These are phyloP conservation scores for Physcomitrium patens DNA, from an alignment of 225 moss, liverwort and hornwort genomes.

Conservation along the genomic window DNA sequence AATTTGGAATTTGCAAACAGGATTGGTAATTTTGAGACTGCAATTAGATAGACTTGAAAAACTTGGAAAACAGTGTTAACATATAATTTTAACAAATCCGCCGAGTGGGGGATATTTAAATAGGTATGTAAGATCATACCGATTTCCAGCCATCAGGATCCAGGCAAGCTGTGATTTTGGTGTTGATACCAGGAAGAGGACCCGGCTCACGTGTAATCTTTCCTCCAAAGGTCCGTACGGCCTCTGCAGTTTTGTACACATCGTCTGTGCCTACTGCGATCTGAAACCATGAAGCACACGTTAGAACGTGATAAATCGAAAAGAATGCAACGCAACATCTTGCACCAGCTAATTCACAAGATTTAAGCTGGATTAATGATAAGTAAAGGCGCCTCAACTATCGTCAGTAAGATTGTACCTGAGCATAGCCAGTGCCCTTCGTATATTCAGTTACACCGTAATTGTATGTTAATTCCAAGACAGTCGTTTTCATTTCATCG, in stretches of 20 bases:
- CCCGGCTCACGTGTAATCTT: conserved; percentile 85
- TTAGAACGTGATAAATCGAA: conserved; percentile 18
- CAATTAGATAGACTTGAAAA: not conserved
- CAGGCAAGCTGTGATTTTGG: conserved; percentile 78
- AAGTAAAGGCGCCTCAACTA: not conserved
- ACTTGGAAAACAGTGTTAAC: too few species aligned
- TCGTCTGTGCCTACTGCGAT: conserved; percentile 93
- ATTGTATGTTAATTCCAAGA: conserved; percentile 94
- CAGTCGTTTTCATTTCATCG: conserved; percentile 81
- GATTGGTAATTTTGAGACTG: not conserved
- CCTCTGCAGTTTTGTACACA: conserved; percentile 95
- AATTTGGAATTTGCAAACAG: not conserved
- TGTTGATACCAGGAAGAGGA: conserved; percentile 86
- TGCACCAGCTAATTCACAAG: not conserved
- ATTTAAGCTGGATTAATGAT: not conserved
- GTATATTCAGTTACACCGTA: conserved; percentile 91
- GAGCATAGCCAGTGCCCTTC: conserved; percentile 91
- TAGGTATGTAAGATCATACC: conserved; percentile 41
- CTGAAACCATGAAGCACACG: conserved; percentile 32
- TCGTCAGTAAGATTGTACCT: conserved; percentile 49
- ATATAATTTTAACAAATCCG: not conserved
- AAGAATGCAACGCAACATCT: not conserved
- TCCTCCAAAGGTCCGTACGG: conserved; percentile 71
- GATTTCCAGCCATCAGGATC: conserved; percentile 99
- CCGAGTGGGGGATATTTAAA: not conserved